Percentiles rank a stretch among this genome's conserved stretches.
These are phyloP conservation scores for Noccaea bulbosa DNA, from an alignment of 345 rosid species.

Conservation along the genomic window DNA sequence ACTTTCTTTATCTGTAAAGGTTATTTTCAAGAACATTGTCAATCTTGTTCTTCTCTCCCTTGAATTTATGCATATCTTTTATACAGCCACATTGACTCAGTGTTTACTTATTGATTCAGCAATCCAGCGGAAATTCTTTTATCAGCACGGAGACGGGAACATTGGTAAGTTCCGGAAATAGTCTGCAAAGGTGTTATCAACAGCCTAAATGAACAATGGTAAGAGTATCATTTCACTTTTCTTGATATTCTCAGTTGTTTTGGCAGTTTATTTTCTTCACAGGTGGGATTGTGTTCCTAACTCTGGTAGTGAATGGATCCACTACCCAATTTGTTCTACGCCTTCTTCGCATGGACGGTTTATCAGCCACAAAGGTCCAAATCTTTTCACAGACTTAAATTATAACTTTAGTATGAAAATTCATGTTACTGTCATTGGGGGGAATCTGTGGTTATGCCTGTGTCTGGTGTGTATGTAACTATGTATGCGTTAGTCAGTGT, in stretches of 20 bases:
- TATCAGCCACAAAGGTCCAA: conserved; percentile 77
- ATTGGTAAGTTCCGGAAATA: conserved; percentile 57
- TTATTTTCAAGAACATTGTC: conserved; percentile 44
- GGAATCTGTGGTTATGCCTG: background rate
- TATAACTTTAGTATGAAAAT: conserved; percentile 4
- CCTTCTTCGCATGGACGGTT: conserved; percentile 71
- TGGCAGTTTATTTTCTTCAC: conserved; percentile 92
- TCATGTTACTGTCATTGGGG: background rate
- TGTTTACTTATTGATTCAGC: conserved; percentile 50
- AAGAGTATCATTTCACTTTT: conserved; percentile 4
- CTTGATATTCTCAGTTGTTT: conserved; percentile 25
- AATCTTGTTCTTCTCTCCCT: conserved; percentile 14
- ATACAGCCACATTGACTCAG: conserved; percentile 11
- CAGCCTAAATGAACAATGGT: conserved; percentile 24
- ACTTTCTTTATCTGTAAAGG: conserved; percentile 91
- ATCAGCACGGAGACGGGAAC: conserved; percentile 74
- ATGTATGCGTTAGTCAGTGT: background rate
- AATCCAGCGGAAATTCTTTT: conserved; percentile 56
- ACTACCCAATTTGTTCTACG: conserved; percentile 83
- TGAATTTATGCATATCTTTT: background rate
- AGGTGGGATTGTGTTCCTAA: conserved; percentile 94
- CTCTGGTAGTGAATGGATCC: conserved; percentile 88
- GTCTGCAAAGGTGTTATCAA: background rate
- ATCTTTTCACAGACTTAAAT: conserved; percentile 8
- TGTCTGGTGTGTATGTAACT: background rate